A percentile compares a stretch with the other conserved stretches of the same genome.
Evolutionary conservation across 2,329 filamentous ascomycete species (phyloP).

Genomic region (Fusarium subtropicale): DNA sequence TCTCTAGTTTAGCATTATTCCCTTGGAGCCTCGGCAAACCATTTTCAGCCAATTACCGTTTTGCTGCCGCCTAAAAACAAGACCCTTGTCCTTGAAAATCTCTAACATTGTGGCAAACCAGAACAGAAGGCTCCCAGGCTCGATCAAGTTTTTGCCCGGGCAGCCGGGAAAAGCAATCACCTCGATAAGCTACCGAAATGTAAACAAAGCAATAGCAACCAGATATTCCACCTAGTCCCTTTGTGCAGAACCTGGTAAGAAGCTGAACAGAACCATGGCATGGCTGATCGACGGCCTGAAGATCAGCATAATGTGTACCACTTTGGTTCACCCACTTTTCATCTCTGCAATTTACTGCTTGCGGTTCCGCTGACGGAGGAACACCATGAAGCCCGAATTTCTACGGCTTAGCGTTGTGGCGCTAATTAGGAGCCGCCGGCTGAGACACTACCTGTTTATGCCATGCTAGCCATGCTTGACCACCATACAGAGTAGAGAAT

Average conservation of each 20-base stretch:
- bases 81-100: background rate
- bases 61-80: background rate
- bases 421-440: background rate
- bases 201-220: background rate
- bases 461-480: too few relatives aligned
- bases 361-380: constrained; percentile 22
- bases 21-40: background rate
- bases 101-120: constrained; percentile 3
- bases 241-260: background rate
- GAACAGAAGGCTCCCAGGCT: too few relatives aligned
- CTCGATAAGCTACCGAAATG: background rate
- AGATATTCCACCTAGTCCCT: background rate
- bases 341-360: constrained; percentile 14
- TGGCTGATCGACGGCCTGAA: constrained; percentile 10
- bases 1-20: constrained; percentile 7
- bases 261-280: background rate
- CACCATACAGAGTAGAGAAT: background rate
- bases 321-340: constrained; percentile 15
- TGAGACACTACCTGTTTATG: background rate
- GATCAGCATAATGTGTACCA: background rate
- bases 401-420: constrained; percentile 7
- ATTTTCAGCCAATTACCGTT: constrained; percentile 5
- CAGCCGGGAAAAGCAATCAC: background rate
- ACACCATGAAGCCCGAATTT: constrained; percentile 1
- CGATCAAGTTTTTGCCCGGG: background rate